Evolutionary conservation across 768 basidiomycete genomes (phyloP), one percentile per base, ranked within the genome.

Genomic region (Xerocomellus amylosporus): DNA sequence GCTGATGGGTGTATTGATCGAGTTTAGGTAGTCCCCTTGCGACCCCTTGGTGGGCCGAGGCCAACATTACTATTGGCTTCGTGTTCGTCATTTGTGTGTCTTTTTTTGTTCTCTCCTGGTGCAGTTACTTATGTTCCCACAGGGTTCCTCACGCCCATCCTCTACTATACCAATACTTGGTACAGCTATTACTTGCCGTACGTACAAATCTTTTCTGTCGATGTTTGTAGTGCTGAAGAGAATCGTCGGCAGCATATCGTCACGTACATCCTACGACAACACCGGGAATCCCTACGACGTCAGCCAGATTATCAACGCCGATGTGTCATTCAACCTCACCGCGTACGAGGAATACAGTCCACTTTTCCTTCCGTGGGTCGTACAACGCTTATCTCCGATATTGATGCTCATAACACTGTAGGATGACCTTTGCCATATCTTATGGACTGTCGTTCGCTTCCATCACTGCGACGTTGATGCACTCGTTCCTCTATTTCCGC

Each of bases 381-480:
- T 4, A 2, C 20, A 3, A 13, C 14, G 13, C 20, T 41, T 2
- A 17, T 40, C 5, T 24, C 3, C 7, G 14, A 28, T 10, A 9
- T 46, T 58, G 20, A 28, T 43, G 19, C 36, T 62, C n/a, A 66
- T 17, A 0, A 8, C 1, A 5, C 1, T 19, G 22, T 44, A 69
- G 69, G 28, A 73, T 82, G 26, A 86, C 88, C 0, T 93, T 92
- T 63, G 85, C 91, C 13, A 71, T 93, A 34, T 77, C 84, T 9
- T 94, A 93, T 63, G 90, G 86, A 22, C 75, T 93, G 9, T 87
- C 86, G n/a, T 93, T 93, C 59, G 90, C 90, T 2, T 79, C 84
- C 30, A 86, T 93, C 67, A 88, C 90, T 0, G 80, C 90, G 1
- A 87, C 87, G 2, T 65, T 90, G 56, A 81, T 77, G 28, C 92